These are phyloP conservation scores for Podaxis sp. DNA, from an alignment of 768 basidiomycete genomes.

Conservation along the genomic window DNA sequence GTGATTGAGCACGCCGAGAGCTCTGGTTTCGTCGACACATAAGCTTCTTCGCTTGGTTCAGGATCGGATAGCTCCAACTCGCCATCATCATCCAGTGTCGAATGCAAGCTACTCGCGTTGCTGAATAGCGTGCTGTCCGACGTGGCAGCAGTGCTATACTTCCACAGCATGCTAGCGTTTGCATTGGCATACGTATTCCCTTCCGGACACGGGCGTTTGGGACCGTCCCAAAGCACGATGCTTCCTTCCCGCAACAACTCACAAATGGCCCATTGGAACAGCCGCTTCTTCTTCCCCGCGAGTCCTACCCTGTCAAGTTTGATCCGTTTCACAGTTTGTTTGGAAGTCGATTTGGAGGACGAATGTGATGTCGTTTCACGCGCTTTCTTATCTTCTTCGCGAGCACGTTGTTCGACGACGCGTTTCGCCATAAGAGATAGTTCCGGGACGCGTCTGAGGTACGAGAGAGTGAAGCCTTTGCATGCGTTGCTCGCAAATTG, in stretches of 20 bases:
- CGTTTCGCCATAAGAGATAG: slow-evolving; percentile 60
- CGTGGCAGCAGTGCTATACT: slow-evolving; percentile 27
- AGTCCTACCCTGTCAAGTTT: slow-evolving; percentile 8
- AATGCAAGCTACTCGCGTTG: slow-evolving; percentile 17
- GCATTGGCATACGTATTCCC: slow-evolving; percentile 8
- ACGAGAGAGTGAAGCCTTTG: slow-evolving; percentile 67
- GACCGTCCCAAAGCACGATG: slow-evolving; percentile 72
- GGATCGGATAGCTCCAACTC: slow-evolving; percentile 62
- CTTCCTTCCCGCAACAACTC: slow-evolving; percentile 71
- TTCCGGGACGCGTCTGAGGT: slow-evolving; percentile 76
- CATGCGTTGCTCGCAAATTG: slow-evolving; percentile 2
- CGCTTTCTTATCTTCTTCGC: slow-evolving; percentile 43
- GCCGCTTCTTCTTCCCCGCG: slow-evolving; percentile 55
- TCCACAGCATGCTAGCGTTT: slow-evolving; percentile 49
- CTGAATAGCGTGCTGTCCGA: slow-evolving; percentile 31
- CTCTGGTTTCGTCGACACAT: too few relatives aligned
- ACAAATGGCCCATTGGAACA: slow-evolving; percentile 65
- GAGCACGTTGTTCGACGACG: slow-evolving; percentile 58
- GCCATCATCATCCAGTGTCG: slow-evolving; percentile 31
- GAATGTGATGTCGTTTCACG: neutral
- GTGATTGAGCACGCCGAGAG: too few relatives aligned
- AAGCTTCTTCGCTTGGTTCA: slow-evolving; percentile 15
- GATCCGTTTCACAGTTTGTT: slow-evolving; percentile 1
- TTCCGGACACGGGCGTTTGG: slow-evolving; percentile 35
- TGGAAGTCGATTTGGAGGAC: slow-evolving; percentile 5